Percentiles rank a stretch among this genome's conserved stretches.
phyloP scores from a whole-genome alignment of 108 stramenopile genomes.

The Cyclotella sp. region DNA sequence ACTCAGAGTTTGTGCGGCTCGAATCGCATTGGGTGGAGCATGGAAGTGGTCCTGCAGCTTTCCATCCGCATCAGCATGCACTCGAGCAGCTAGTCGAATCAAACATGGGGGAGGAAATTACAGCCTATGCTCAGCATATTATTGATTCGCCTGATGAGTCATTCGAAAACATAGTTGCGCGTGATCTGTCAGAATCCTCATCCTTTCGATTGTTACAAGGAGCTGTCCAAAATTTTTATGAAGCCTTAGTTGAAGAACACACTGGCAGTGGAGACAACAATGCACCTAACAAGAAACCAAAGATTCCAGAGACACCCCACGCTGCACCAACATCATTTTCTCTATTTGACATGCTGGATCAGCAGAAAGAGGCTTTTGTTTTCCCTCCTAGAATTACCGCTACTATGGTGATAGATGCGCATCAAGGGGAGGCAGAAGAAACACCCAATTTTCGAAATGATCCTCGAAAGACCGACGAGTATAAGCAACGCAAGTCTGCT shows the following conservation, averaged over 20 bases:
- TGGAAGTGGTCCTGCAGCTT: background rate
- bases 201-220: constrained; percentile 20
- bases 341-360: constrained; percentile 53
- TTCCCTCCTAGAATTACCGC: constrained; percentile 46
- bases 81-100: constrained; percentile 44
- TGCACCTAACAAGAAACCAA: background rate
- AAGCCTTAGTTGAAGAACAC: background rate
- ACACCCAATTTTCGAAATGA: background rate
- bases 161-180: background rate
- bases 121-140: background rate
- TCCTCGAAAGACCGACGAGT: background rate
- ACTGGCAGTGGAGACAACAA: background rate
- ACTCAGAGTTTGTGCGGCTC: constrained; percentile 21
- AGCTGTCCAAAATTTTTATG: constrained; percentile 3
- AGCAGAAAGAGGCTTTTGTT: constrained; percentile 25
- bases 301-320: background rate
- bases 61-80: constrained; percentile 9
- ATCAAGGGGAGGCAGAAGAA: constrained; percentile 10
- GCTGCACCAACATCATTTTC: constrained; percentile 44
- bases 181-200: constrained; percentile 11
- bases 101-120: constrained; percentile 27
- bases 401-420: constrained; percentile 26
- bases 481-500: background rate
- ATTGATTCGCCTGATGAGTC: background rate
- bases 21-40: background rate